A percentile compares a stretch with the other conserved stretches of the same genome.
Evolutionary conservation across 2,329 filamentous ascomycete genomes (phyloP).

Genomic region (Hypoxylon sp.): DNA sequence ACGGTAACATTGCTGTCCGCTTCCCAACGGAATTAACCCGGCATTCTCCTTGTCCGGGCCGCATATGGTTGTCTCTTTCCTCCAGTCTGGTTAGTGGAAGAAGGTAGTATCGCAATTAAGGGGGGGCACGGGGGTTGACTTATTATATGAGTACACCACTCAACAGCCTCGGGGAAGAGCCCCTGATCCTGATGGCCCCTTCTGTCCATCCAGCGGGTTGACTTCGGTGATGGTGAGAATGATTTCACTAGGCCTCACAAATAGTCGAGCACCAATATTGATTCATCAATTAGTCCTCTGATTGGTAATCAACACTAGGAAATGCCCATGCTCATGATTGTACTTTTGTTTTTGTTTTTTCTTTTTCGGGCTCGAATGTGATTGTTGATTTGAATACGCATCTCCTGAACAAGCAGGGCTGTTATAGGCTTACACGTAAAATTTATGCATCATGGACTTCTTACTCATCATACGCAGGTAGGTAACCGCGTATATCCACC

Average conservation of each 20-base stretch:
- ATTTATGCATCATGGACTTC: background rate
- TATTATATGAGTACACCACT: slow-evolving; percentile 3
- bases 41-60: background rate
- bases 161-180: background rate
- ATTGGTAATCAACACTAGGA: background rate
- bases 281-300: background rate
- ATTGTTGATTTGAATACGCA: background rate
- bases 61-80: background rate
- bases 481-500: background rate
- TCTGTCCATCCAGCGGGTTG: background rate
- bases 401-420: background rate
- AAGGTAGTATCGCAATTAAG: slow-evolving; percentile 6
- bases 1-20: background rate
- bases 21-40: background rate
- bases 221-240: background rate
- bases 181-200: background rate
- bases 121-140: background rate
- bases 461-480: background rate
- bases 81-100: background rate
- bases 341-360: background rate
- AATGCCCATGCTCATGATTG: background rate
- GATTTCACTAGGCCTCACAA: background rate
- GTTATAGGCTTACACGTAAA: background rate
- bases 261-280: background rate
- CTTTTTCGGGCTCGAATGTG: background rate